Base-by-base conservation (phyloP, 1,284 basidiomycete species). In the Apiotrichum sp. region DNA sequence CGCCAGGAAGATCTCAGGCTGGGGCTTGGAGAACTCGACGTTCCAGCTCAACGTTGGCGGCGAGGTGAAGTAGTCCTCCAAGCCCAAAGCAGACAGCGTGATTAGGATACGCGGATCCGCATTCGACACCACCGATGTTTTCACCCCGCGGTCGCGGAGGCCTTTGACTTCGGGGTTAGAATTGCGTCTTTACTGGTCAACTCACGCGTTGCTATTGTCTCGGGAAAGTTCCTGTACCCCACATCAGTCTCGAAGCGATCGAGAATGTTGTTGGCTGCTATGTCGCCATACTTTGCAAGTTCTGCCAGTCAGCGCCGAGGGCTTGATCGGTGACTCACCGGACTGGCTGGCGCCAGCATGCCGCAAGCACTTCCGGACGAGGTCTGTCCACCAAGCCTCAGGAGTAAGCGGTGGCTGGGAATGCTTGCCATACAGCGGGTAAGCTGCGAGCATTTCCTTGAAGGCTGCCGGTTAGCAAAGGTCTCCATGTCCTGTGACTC, bases 141-240 rank as follows among this genome's bases (percentile, higher is more conserved):
- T 69, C 38, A 75, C 55, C 7, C 70, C 70, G 36, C 74, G 41
- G 2, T 57, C 53, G 42, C 55, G 62, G 10, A 77, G 59, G 10
- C 55, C 50, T n/a, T 61, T 52, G 22, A 77, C 74, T 75, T 54
- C 22, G 22, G 22, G 22, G 22, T 22, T 22, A 22, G 22, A 22
- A 22, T 22, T 22, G 22, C 22, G 22, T 22, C 22, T 22, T 22
- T 22, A 22, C 22, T 22, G 22, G 22, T 22, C 13, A 2, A 65
- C 69, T 50, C 46, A 73, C 72, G 58, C 14, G 62, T 62, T 0
- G 57, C 45, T 3, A 73, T 47, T 1, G 73, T 72, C 43, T 77
- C 76, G 6, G 68, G 66, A 51, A 77, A 77, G 35, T 63, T 56
- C 2, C 59, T 46, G 58, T 77, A 77, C 4, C 75, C 76, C n/a